Percentiles rank a stretch among this genome's conserved stretches.
Evolutionary conservation across 768 basidiomycete genomes (phyloP).

Genomic region (Galerina sulciceps): DNA sequence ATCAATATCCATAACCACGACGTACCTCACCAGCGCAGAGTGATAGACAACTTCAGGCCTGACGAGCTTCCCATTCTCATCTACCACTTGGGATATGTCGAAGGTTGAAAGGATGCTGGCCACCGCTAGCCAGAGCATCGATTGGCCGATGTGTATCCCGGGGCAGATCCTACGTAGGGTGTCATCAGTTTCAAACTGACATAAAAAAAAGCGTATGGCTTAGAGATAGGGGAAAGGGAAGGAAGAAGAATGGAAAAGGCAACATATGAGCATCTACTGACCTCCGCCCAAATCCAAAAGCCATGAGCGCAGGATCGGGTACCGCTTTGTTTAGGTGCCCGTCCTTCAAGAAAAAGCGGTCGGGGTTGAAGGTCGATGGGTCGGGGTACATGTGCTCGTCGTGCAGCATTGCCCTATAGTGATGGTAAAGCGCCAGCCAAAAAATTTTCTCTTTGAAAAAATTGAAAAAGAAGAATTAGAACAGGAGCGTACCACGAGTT

Average conservation of each 20-base stretch:
- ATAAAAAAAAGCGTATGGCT: too few species aligned
- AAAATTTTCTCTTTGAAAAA: background rate
- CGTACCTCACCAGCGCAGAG: slow-evolving; percentile 25
- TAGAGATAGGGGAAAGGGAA: too few species aligned
- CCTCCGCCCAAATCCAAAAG: slow-evolving; percentile 46
- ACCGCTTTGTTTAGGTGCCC: slow-evolving; percentile 23
- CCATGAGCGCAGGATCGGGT: slow-evolving; percentile 29
- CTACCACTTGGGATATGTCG: slow-evolving; percentile 31
- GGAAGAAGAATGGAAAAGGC: too few species aligned
- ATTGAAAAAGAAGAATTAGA: background rate
- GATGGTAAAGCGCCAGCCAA: background rate
- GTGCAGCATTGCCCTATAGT: slow-evolving; percentile 42
- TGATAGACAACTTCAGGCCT: slow-evolving; percentile 20
- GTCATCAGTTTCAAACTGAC: background rate
- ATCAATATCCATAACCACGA: background rate
- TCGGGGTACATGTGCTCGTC: slow-evolving; percentile 41
- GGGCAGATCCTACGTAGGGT: slow-evolving; percentile 36
- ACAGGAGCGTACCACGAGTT: slow-evolving; percentile 33
- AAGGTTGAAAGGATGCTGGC: slow-evolving; percentile 37
- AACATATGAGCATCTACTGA: slow-evolving; percentile 13
- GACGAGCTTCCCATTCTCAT: slow-evolving; percentile 27
- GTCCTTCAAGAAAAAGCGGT: slow-evolving; percentile 34
- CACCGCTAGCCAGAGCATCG: slow-evolving; percentile 29
- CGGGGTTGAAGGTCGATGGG: slow-evolving; percentile 41
- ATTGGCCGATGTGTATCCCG: slow-evolving; percentile 34